Evolutionary conservation across 305 asterid genomes (phyloP), one percentile per base, ranked within the genome.

Genomic region (Rubia peregrina): DNA sequence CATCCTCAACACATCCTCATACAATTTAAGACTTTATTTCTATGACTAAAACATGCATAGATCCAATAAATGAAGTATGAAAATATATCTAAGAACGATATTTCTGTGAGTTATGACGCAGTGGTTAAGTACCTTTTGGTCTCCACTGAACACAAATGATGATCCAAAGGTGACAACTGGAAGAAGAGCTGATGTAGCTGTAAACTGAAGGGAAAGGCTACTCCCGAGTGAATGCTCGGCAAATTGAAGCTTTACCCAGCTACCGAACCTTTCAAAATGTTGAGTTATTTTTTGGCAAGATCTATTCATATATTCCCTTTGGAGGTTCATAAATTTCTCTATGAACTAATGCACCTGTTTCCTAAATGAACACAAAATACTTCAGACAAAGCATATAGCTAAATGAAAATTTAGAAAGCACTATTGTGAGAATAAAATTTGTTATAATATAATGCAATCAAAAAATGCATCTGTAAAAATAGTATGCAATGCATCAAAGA

Each of bases 281-380:
- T 80, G 83, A 46, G 70, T 74, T 64, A 92, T 87, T 71, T 24
- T 87, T 87, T 14, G 96, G 97, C 92, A 89, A 73, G 87, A 89
- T 86, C 41, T 87, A 95, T 43, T 89, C 85, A 21, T 89, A 90
- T 75, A 92, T 88, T 22, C 97, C 98, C 73, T 92, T 92, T 48
- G 98, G 95, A 53, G 97, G 96, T 81, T 92, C 96, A 69, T 92
- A 92, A 22, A 90, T 92, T 64, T 96, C 97, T 74, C 97, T 80
- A 46, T 92, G 97, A 69, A 90, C 96, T 60, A 90, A 79, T 75
- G 83, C 97, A 73, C 85, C 74, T 16, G 85, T 89, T 30, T 84
- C 94, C 96, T 91, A 84, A 46, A 38, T 38, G 41, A 55, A 33
- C 62, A 78, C 5, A 41, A 63, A 72, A 53, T 53, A 16, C 7